These are phyloP conservation scores for Diaporthe citri DNA, from an alignment of 2,329 filamentous ascomycete species.

Conservation along the genomic window DNA sequence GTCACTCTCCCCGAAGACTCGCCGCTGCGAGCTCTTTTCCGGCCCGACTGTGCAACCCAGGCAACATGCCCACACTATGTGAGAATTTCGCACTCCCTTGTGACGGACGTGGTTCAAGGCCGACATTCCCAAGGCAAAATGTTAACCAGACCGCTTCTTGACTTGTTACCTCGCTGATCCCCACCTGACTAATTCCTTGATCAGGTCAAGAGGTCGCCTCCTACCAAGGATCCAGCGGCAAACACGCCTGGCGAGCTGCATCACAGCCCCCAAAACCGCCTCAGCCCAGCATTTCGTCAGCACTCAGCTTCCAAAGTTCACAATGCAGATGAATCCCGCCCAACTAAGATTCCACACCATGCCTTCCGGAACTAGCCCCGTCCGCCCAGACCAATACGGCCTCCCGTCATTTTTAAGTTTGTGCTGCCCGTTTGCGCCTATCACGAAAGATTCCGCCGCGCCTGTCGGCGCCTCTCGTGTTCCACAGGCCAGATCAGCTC, in stretches of 20 bases:
- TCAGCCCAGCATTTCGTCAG: conserved; percentile 34
- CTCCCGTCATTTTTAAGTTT: neutral
- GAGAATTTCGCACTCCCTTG: neutral
- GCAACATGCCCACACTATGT: neutral
- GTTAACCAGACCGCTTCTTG: conserved; percentile 29
- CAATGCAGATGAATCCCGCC: neutral
- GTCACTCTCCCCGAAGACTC: neutral
- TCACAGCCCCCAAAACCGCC: conserved; percentile 27
- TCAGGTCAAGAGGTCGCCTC: conserved; percentile 15
- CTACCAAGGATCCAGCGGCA: neutral
- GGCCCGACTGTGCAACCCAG: neutral
- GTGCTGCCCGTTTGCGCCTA: neutral
- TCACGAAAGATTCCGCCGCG: neutral
- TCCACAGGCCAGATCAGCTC: conserved; percentile 17
- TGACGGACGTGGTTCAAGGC: neutral
- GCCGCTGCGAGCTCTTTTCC: neutral
- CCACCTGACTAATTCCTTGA: conserved; percentile 29
- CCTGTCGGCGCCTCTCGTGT: conserved; percentile 17
- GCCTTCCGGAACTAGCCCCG: neutral
- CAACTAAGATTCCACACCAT: neutral
- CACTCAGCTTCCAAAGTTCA: conserved; percentile 8
- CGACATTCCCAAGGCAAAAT: conserved; percentile 3
- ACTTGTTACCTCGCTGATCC: conserved; percentile 9
- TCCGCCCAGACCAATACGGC: conserved; percentile 2
- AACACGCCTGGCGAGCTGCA: conserved; percentile 5